phyloP scores from a whole-genome alignment of 805 yeast genomes.

The Debaryomyces hansenii region DNA sequence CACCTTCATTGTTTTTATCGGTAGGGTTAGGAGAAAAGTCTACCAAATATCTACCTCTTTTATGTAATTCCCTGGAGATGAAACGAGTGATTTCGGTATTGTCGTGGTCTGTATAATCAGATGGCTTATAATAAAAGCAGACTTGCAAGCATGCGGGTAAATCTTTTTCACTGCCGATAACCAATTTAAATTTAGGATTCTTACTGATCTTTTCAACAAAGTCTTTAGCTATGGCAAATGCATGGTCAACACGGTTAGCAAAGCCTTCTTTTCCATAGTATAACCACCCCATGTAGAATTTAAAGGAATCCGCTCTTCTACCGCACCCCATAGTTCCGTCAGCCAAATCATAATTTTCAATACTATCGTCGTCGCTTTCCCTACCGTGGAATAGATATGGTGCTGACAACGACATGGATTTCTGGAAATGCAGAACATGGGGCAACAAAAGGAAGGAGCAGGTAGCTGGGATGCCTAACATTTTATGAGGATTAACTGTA shows the following conservation, averaged over 20 bases:
- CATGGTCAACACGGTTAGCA: slow-evolving; percentile 67
- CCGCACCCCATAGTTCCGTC: slow-evolving; percentile 95
- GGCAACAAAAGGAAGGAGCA: slow-evolving; percentile 75
- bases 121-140: slow-evolving; percentile 71
- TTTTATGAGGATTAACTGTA: slow-evolving; percentile 83
- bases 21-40: slow-evolving; percentile 73
- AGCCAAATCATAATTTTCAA: slow-evolving; percentile 71
- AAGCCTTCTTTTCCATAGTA: slow-evolving; percentile 75
- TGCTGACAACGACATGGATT: slow-evolving; percentile 74
- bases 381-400: slow-evolving; percentile 76
- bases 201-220: slow-evolving; percentile 47
- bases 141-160: slow-evolving; percentile 82
- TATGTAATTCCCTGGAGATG: slow-evolving; percentile 61
- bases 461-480: slow-evolving; percentile 83
- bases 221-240: slow-evolving; percentile 63
- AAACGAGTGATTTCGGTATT: slow-evolving; percentile 59
- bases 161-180: slow-evolving; percentile 39
- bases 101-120: slow-evolving; percentile 22
- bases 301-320: slow-evolving; percentile 77
- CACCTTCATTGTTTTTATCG: slow-evolving; percentile 54
- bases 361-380: slow-evolving; percentile 40
- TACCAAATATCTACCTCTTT: slow-evolving; percentile 64
- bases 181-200: slow-evolving; percentile 51
- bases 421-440: slow-evolving; percentile 61
- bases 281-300: slow-evolving; percentile 77